Evolutionary conservation across 331 rosid genomes (phyloP).

Genomic region (Malus hybrid): DNA sequence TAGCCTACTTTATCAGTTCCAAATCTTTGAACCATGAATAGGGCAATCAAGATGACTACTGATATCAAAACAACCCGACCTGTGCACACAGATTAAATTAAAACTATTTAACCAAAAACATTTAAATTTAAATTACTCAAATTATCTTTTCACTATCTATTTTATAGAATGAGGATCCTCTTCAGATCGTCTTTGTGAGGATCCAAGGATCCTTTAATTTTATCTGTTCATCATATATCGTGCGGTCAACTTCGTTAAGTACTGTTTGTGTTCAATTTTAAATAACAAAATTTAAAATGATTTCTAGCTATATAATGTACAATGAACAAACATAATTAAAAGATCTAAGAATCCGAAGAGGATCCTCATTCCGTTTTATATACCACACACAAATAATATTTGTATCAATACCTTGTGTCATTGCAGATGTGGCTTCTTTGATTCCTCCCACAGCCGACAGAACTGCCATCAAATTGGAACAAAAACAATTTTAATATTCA

Average conservation of each 20-base stretch:
- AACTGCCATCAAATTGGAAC: constrained; percentile 36
- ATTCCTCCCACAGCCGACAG: constrained; percentile 77
- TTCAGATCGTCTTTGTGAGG: too few relatives aligned
- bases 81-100: neutral
- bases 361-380: too few relatives aligned
- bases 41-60: constrained; percentile 41
- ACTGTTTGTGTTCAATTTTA: too few relatives aligned
- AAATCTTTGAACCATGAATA: constrained; percentile 59
- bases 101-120: neutral
- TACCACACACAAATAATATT: too few relatives aligned
- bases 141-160: too few relatives aligned
- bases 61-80: constrained; percentile 58
- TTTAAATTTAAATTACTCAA: too few relatives aligned
- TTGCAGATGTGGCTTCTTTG: constrained; percentile 34
- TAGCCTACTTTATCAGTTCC: constrained; percentile 86
- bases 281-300: too few relatives aligned
- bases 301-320: fast-evolving
- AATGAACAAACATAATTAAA: fast-evolving
- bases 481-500: neutral
- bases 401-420: constrained; percentile 34
- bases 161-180: too few relatives aligned
- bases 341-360: fast-evolving
- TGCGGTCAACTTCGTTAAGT: fast-evolving
- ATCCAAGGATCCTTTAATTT: too few relatives aligned
- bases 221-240: too few relatives aligned